Percentiles rank a stretch among this genome's conserved stretches.
Conservation (phyloP, 805 yeast species). For the Metschnikowia orientalis region DNA sequence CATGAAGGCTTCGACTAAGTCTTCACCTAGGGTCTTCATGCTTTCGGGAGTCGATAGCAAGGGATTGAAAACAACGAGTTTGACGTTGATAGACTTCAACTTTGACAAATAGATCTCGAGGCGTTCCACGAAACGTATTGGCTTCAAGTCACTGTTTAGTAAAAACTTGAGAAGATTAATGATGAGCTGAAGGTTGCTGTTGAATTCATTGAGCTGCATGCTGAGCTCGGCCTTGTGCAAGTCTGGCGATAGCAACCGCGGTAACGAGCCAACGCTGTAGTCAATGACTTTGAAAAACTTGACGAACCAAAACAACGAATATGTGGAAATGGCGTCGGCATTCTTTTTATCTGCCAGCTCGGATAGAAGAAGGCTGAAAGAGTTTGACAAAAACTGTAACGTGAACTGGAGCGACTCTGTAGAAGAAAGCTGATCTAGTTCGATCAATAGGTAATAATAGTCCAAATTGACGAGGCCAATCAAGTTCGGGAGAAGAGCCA, state of each 20-base stretch:
- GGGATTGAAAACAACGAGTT: constrained; percentile 21
- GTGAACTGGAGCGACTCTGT: constrained; percentile 39
- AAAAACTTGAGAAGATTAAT: constrained; percentile 30
- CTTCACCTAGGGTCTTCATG: constrained; percentile 8
- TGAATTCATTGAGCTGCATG: constrained; percentile 28
- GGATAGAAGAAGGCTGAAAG: constrained; percentile 32
- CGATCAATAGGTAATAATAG: constrained; percentile 37
- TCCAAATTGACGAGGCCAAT: constrained; percentile 33
- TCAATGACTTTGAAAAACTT: constrained; percentile 36
- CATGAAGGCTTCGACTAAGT: constrained; percentile 1
- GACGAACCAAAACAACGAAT: constrained; percentile 31
- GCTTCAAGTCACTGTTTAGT: constrained; percentile 11
- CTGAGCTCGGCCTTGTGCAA: constrained; percentile 15
- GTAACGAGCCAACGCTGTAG: constrained; percentile 25
- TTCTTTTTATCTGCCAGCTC: constrained; percentile 15
- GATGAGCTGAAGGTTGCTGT: constrained; percentile 30
- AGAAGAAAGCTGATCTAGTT: constrained; percentile 37
- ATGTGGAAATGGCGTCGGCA: constrained; percentile 15
- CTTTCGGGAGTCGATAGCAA: constrained; percentile 14
- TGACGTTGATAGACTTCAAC: constrained; percentile 16
- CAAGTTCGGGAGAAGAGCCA: constrained; percentile 29
- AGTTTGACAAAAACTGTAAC: constrained; percentile 38
- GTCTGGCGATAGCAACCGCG: constrained; percentile 14
- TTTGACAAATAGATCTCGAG: constrained; percentile 8
- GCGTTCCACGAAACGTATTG: constrained; percentile 9